Base-by-base conservation (phyloP, 164 flowering plant genomes). In the Dillenia suffruticosa region DNA sequence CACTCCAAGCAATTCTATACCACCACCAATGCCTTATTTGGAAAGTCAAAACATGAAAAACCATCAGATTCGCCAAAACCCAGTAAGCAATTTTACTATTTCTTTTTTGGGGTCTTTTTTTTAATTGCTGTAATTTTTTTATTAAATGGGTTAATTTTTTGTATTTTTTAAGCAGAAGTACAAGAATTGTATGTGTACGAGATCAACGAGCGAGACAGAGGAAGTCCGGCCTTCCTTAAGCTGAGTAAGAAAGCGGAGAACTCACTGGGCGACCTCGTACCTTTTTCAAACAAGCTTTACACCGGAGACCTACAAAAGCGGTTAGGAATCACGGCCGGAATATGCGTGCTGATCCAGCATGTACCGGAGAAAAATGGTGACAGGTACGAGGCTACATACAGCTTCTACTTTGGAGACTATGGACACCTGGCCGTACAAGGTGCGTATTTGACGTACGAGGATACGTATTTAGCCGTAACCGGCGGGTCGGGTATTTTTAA, bases 381-480 rank as follows among this genome's bases (percentile, higher is more conserved):
- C 70, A 67, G 88, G 10, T 87, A 82, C 67, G 90, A 87, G 67
- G 90, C 93, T 7, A 81, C 71, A 3, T 85, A 72, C 82, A 85
- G 90, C 75, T 83, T 87, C 68, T 73, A 87, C 85, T 83, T 87
- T 46, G 93, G 93, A 0, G 85, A 83, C 46, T 83, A 83, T 68
- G 93, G 93, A 12, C 88, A 85, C 77, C 54, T 87, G 7, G 26
- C 93, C 8, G 88, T 87, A 3, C 90, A 87, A 54, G 93, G 93
- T 8, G 59, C 84, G 22, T 87, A 85, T 53, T 60, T 83, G 57
- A 87, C 88, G 8, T 82, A 85, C 49, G 75, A 82, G 63, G 90
- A 87, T 57, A 76, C 93, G 19, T 73, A 57, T 54, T 56, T 83
- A 55, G 85, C 88, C 0, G 83, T 87, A n/a, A 85, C 90, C 0